Evolutionary conservation across 139 green algal genomes (phyloP), one percentile per base, ranked within the genome.

Genomic region (Closterium sp.): DNA sequence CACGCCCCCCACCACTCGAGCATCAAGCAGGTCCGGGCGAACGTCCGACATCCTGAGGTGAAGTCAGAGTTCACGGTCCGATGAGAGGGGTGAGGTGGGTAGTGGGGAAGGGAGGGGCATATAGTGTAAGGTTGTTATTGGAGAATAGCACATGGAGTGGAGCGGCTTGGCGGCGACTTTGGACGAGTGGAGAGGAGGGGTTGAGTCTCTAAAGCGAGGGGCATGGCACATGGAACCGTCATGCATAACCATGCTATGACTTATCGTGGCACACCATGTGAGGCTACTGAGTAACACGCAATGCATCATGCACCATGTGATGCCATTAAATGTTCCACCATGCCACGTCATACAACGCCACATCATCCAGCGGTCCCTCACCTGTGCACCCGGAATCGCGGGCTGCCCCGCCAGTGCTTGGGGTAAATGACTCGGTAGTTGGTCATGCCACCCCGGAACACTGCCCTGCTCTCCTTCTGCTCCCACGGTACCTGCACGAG

Each of bases 401-500:
- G 34, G 31, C 28, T 91, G 66, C 38, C 89, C 31, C 89, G 38
- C 64, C 69, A 91, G 66, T 87, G 88, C 38, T 66, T 66, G 64
- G 38, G 38, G n/a, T 91, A 33, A 21, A 84, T 88, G 28, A 91
- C 23, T 21, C 89, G 7, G 31, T 36, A 88, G 55, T 91, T 91
- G 64, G 89, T 91, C 16, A 66, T 91, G 66, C 38, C 89, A 43
- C 89, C 66, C 2, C 66, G 34, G 69, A 91, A 91, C 30, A 88
- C 89, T n/a, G 89, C 89, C 34, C 34, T 34, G 30, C 38, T 31
- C 16, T 43, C 30, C 84, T 91, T 91, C 36, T 36, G 35, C 25
- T 91, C 69, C 89, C 89, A 91, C 36, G 89, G 89, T 23, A 66
- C 19, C 38, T 66, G 19, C 38, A 66, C 38, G 4, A n/a, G n/a